Conservation (phyloP, 345 rosid species). For the Anastatica hierochuntica region DNA sequence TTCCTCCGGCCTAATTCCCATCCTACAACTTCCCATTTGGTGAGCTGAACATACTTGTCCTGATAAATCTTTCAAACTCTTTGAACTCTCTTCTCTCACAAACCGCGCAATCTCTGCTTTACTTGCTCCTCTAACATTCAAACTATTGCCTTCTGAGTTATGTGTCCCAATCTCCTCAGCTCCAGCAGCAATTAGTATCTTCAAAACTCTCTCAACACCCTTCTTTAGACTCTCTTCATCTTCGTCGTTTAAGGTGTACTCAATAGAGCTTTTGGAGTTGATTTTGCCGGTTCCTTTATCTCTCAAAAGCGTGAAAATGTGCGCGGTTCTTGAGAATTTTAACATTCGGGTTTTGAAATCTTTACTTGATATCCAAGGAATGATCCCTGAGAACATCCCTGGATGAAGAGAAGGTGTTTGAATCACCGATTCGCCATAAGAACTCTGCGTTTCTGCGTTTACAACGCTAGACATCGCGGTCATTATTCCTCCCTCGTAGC, state of each 20-base stretch:
- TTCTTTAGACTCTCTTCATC: constrained; percentile 50
- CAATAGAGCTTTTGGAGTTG: constrained; percentile 30
- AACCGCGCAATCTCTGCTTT: constrained; percentile 37
- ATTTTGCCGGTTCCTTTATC: constrained; percentile 60
- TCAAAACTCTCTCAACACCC: constrained; percentile 51
- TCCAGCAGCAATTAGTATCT: constrained; percentile 63
- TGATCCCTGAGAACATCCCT: constrained; percentile 60
- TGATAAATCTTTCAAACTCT: constrained; percentile 33
- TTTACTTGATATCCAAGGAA: constrained; percentile 68
- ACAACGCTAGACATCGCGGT: constrained; percentile 59
- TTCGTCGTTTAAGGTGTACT: constrained; percentile 32
- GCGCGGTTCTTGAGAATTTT: constrained; percentile 60
- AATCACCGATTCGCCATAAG: constrained; percentile 51
- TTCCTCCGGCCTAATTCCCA: constrained; percentile 48
- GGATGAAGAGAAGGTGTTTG: constrained; percentile 81
- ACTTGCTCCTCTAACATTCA: constrained; percentile 41
- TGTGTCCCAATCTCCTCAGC: constrained; percentile 85
- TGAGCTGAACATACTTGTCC: constrained; percentile 65
- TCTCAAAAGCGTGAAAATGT: constrained; percentile 51
- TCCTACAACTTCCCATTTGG: constrained; percentile 89
- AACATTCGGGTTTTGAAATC: constrained; percentile 55
- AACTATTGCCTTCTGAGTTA: constrained; percentile 35
- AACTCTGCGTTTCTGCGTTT: constrained; percentile 22
- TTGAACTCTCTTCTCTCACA: constrained; percentile 56
- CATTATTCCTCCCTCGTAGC: constrained; percentile 82